Conservation (phyloP, 345 rosid species). For the Ceriops zippeliana region DNA sequence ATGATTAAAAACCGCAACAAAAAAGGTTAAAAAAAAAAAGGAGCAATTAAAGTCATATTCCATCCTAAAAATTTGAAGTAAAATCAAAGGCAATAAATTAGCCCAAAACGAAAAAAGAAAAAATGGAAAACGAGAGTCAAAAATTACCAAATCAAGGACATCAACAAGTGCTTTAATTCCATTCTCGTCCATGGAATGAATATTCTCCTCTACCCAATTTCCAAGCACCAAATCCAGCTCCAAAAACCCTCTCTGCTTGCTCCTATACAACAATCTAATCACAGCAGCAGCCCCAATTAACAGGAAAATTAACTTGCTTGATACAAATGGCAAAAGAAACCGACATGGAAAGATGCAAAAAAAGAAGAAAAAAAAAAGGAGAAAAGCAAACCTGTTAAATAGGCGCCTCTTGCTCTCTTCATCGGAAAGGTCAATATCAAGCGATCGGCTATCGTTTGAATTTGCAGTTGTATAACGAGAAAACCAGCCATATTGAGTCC, state of each 20-base stretch:
- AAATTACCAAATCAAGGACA: constrained; percentile 77
- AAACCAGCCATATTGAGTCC: constrained; percentile 31
- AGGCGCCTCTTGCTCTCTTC: constrained; percentile 73
- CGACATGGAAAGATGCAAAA: background rate
- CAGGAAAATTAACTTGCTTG: background rate
- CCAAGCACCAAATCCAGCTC: constrained; percentile 93
- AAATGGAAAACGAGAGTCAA: background rate
- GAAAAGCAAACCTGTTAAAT: constrained; percentile 52
- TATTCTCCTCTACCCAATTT: constrained; percentile 82
- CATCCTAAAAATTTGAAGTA: no score
- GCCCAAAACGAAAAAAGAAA: no score
- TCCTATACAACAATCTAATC: constrained; percentile 75
- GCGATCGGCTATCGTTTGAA: constrained; percentile 21
- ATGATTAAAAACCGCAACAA: no score
- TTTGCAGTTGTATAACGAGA: constrained; percentile 36
- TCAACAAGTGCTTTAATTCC: constrained; percentile 64
- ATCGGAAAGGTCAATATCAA: constrained; percentile 55
- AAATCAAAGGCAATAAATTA: no score
- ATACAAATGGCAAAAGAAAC: background rate
- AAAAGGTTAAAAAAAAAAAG: no score
- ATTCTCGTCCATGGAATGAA: constrained; percentile 66
- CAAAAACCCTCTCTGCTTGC: constrained; percentile 89
- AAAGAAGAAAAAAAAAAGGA: background rate
- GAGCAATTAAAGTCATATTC: no score
- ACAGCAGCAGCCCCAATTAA: background rate